Percentiles rank a stretch among this genome's conserved stretches.
These are phyloP conservation scores for Stipa capillata DNA, from an alignment of 176 grass and related monocot species.

Conservation along the genomic window DNA sequence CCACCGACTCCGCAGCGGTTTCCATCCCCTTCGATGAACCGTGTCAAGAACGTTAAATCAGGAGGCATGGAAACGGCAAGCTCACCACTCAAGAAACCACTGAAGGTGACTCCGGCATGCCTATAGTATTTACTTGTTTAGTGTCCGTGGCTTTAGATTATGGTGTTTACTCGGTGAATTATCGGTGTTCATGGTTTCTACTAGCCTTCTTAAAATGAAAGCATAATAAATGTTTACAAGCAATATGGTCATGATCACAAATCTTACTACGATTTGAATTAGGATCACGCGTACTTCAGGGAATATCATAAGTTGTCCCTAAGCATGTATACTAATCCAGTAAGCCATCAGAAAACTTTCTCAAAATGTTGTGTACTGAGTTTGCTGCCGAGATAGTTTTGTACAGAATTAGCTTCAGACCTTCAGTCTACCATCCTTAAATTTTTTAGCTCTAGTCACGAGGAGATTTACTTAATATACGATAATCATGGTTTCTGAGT, in stretches of 20 bases:
- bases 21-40: conserved; percentile 54
- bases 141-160: neutral
- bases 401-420: neutral
- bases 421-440: neutral
- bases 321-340: too few species aligned
- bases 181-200: neutral
- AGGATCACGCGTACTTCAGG: neutral
- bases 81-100: conserved; percentile 65
- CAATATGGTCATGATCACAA: too few species aligned
- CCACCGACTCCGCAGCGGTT: conserved; percentile 87
- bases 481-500: neutral
- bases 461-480: neutral
- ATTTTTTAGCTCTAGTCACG: neutral
- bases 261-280: neutral
- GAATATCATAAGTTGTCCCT: neutral
- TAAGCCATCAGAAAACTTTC: too few species aligned
- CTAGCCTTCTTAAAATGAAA: neutral
- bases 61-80: conserved; percentile 9
- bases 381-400: neutral
- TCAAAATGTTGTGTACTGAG: neutral
- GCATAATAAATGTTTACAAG: neutral
- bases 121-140: neutral
- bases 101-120: conserved; percentile 45
- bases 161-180: neutral
- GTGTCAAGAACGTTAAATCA: conserved; percentile 41